Evolutionary conservation across 208 protist species (phyloP).

Genomic region (Crithidia expoeki): DNA sequence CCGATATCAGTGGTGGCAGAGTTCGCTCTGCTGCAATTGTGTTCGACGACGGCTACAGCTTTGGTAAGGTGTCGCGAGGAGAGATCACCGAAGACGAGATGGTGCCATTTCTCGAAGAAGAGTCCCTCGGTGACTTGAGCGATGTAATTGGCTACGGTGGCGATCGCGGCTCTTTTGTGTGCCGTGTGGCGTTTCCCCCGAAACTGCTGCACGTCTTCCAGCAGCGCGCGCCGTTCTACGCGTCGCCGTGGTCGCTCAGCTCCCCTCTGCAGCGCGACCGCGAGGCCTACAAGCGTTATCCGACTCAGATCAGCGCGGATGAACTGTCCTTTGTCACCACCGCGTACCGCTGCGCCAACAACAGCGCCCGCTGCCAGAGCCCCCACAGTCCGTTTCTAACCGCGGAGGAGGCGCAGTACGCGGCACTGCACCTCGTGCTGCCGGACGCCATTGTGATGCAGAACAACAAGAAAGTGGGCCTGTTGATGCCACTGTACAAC

Average conservation of each 20-base stretch:
- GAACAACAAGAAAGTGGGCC: slow-evolving; percentile 40
- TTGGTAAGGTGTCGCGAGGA: background rate
- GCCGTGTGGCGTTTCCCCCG: slow-evolving; percentile 35
- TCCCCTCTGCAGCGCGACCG: slow-evolving; percentile 1
- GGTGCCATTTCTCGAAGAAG: slow-evolving; percentile 20
- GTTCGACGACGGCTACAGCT: background rate
- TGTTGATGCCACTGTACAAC: slow-evolving; percentile 77
- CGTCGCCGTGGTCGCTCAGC: slow-evolving; percentile 14
- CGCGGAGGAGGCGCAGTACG: slow-evolving; percentile 26
- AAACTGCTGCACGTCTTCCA: slow-evolving; percentile 5
- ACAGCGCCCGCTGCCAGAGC: slow-evolving; percentile 22
- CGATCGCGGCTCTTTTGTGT: slow-evolving; percentile 75
- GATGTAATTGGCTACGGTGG: slow-evolving; percentile 71
- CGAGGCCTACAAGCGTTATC: slow-evolving; percentile 51
- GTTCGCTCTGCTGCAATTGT: background rate
- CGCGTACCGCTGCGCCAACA: slow-evolving; percentile 22
- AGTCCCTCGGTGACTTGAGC: slow-evolving; percentile 25
- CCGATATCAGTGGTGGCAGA: background rate
- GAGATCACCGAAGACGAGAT: background rate
- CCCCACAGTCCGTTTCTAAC: slow-evolving; percentile 18
- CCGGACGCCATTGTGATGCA: slow-evolving; percentile 62
- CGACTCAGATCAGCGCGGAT: slow-evolving; percentile 31
- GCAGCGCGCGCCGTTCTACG: background rate
- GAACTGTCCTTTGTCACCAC: slow-evolving; percentile 41
- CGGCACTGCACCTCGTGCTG: slow-evolving; percentile 53